These are phyloP conservation scores for Chenopodium formosanum DNA, from an alignment of 148 eudicot genomes.

Conservation along the genomic window DNA sequence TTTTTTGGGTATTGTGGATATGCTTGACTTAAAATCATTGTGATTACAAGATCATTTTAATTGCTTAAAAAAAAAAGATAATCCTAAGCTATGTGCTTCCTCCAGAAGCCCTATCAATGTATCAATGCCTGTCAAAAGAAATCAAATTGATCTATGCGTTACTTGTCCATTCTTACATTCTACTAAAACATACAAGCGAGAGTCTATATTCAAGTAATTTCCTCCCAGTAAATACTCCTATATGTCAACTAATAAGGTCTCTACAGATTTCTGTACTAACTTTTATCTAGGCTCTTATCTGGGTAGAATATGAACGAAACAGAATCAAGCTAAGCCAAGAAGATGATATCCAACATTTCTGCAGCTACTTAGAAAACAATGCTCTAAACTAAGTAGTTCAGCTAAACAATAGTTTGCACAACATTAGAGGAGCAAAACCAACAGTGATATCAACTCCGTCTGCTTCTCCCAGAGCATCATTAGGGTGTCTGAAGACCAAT, in stretches of 20 bases:
- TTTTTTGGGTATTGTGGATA: no score
- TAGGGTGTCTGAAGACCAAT: slow-evolving; percentile 25
- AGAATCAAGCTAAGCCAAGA: slow-evolving; percentile 17
- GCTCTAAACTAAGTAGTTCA: slow-evolving; percentile 17
- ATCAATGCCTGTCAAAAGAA: background rate
- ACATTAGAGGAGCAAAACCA: background rate
- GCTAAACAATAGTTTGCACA: background rate
- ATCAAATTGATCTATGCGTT: background rate
- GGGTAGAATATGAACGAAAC: slow-evolving; percentile 15
- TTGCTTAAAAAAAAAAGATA: no score
- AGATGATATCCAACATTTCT: slow-evolving; percentile 13
- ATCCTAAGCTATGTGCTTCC: background rate
- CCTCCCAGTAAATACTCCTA: no score
- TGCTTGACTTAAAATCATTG: no score
- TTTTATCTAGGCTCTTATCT: background rate
- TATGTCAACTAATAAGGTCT: background rate
- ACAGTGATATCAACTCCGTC: slow-evolving; percentile 25
- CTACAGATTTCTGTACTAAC: background rate
- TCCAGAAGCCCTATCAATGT: background rate
- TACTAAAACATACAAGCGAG: background rate
- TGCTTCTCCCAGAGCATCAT: slow-evolving; percentile 34
- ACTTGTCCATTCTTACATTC: background rate
- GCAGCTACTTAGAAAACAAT: slow-evolving; percentile 24
- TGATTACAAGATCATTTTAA: no score
- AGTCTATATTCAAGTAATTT: background rate